These are phyloP conservation scores for Citrus medica DNA, from an alignment of 345 rosid genomes.

Conservation along the genomic window DNA sequence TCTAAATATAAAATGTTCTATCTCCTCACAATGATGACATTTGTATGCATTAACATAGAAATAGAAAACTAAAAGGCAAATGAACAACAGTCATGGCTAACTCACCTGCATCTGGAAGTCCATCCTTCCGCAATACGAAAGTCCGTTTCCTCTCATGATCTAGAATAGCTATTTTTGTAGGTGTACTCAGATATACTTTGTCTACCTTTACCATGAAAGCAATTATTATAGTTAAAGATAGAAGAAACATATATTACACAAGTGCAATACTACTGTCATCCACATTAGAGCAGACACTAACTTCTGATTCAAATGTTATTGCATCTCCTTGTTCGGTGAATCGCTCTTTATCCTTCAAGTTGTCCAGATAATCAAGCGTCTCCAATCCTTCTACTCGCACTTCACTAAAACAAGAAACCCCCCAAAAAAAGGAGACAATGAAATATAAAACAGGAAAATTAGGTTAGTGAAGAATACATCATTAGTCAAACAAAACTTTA, in stretches of 20 bases:
- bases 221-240: background rate
- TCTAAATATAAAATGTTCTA: background rate
- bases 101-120: slow-evolving; percentile 71
- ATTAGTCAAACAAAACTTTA: background rate
- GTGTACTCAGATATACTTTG: slow-evolving; percentile 50
- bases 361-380: slow-evolving; percentile 61
- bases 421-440: background rate
- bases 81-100: background rate
- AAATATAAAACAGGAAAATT: slow-evolving; percentile 7
- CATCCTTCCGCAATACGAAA: slow-evolving; percentile 57
- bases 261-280: background rate
- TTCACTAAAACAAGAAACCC: slow-evolving; percentile 37
- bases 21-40: background rate
- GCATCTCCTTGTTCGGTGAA: slow-evolving; percentile 73
- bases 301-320: slow-evolving; percentile 62
- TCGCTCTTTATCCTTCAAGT: slow-evolving; percentile 43
- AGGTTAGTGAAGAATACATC: background rate
- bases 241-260: background rate
- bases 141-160: slow-evolving; percentile 67
- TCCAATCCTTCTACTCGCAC: slow-evolving; percentile 67
- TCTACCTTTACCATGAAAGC: slow-evolving; percentile 32
- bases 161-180: slow-evolving; percentile 57
- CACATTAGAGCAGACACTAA: slow-evolving; percentile 15
- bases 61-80: background rate
- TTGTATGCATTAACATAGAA: background rate